Evolutionary conservation across 1,284 basidiomycete genomes (phyloP).

Genomic region (Ustilago tritici): DNA sequence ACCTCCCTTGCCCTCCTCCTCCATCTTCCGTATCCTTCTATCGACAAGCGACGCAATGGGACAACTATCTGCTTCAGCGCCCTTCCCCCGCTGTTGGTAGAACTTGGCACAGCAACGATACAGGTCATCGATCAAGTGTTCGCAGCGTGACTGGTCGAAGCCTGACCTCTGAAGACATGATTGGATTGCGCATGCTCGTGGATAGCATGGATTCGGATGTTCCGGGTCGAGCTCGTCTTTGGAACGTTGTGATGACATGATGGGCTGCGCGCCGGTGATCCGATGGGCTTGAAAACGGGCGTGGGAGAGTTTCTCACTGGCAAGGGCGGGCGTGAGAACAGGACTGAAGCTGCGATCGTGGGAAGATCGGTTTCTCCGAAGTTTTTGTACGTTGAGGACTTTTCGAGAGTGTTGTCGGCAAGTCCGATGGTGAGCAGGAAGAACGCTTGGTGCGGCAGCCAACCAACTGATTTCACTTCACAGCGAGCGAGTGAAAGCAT

Average conservation of each 20-base stretch:
- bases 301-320: too few species aligned
- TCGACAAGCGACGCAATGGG: conserved; percentile 58
- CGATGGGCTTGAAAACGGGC: not conserved
- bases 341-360: too few species aligned
- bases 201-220: conserved; percentile 63
- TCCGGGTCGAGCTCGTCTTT: conserved; percentile 35
- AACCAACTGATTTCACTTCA: too few species aligned
- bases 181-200: conserved; percentile 64
- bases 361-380: too few species aligned
- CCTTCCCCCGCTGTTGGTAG: conserved; percentile 55
- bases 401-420: not conserved
- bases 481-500: too few species aligned
- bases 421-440: not conserved
- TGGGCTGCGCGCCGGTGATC: too few species aligned
- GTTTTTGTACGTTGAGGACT: too few species aligned
- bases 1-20: conserved; percentile 50
- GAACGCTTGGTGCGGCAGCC: not conserved
- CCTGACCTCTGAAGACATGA: conserved; percentile 60
- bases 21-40: conserved; percentile 50
- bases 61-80: conserved; percentile 60
- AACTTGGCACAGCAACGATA: conserved; percentile 65
- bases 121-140: conserved; percentile 59
- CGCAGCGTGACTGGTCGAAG: conserved; percentile 64
- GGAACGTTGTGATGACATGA: conserved; percentile 19
- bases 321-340: too few species aligned